Evolutionary conservation across 1,284 basidiomycete species (phyloP).

Genomic region (Boletus calvinii): DNA sequence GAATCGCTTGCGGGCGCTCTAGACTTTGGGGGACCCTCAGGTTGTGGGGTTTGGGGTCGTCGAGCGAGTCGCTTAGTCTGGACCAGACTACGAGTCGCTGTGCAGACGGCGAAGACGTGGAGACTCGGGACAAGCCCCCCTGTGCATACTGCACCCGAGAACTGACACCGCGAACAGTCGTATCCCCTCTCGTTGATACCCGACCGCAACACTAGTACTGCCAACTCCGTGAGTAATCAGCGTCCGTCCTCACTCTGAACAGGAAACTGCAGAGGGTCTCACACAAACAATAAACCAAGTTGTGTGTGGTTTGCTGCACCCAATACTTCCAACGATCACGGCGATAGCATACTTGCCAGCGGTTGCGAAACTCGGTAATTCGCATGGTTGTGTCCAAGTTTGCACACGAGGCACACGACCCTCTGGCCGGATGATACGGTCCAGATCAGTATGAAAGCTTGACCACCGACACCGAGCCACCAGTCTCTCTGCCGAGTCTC

Average conservation of each 20-base stretch:
- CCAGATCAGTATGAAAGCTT: too few species aligned
- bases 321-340: background rate
- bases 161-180: too few species aligned
- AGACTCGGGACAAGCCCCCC: too few species aligned
- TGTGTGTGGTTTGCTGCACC: background rate
- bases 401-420: background rate
- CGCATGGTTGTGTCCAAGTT: background rate
- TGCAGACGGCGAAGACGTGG: background rate
- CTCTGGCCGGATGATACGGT: too few species aligned
- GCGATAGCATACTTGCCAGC: too few species aligned
- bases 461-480: background rate
- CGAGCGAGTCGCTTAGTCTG: too few species aligned
- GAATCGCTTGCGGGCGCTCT: conserved; percentile 4
- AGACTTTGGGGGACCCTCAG: background rate
- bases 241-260: background rate
- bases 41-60: background rate
- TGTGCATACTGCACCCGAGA: too few species aligned
- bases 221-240: background rate
- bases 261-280: too few species aligned
- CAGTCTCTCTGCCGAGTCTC: background rate
- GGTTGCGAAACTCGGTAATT: background rate
- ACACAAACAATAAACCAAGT: background rate
- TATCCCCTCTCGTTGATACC: too few species aligned
- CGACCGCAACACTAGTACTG: background rate
- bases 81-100: too few species aligned